phyloP scores from a whole-genome alignment of 108 stramenopile genomes.

The Thalassiosira profunda region DNA sequence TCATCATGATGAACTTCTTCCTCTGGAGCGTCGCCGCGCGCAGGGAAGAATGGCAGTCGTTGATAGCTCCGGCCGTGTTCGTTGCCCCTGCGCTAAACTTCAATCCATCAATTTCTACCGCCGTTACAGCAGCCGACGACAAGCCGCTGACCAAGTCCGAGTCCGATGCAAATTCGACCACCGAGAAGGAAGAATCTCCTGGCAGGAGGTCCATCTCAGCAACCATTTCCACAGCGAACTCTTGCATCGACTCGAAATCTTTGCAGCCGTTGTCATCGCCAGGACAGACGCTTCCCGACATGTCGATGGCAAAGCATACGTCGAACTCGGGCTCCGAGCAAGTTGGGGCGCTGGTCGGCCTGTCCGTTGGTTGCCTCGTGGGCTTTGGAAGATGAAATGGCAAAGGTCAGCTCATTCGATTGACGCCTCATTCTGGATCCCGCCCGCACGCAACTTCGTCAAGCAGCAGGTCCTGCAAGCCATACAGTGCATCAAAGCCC shows the following conservation, averaged over 20 bases:
- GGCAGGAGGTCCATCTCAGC: constrained; percentile 9
- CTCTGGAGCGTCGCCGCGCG: background rate
- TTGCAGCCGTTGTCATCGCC: constrained; percentile 27
- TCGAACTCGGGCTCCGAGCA: constrained; percentile 24
- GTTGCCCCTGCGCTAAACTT: constrained; percentile 1
- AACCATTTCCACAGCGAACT: constrained; percentile 31
- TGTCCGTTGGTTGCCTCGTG: background rate
- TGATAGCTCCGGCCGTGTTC: background rate
- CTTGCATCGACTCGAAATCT: constrained; percentile 24
- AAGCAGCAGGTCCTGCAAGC: constrained; percentile 30
- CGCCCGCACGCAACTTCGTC: constrained; percentile 43
- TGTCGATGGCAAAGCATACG: constrained; percentile 41
- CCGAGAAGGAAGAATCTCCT: constrained; percentile 16
- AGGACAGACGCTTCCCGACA: constrained; percentile 35
- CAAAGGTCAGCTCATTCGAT: no score
- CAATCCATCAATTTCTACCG: constrained; percentile 10
- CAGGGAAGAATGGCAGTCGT: constrained; percentile 1
- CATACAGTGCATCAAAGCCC: constrained; percentile 23
- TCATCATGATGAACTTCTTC: constrained; percentile 38
- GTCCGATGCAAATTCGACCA: constrained; percentile 33
- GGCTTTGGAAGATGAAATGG: no score
- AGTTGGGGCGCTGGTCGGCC: background rate
- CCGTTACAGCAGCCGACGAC: constrained; percentile 1
- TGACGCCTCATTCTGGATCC: no score
- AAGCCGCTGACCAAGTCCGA: constrained; percentile 16